A percentile compares a stretch with the other conserved stretches of the same genome.
These are phyloP conservation scores for Abrus precatorius DNA, from an alignment of 306 rosid genomes.

Conservation along the genomic window DNA sequence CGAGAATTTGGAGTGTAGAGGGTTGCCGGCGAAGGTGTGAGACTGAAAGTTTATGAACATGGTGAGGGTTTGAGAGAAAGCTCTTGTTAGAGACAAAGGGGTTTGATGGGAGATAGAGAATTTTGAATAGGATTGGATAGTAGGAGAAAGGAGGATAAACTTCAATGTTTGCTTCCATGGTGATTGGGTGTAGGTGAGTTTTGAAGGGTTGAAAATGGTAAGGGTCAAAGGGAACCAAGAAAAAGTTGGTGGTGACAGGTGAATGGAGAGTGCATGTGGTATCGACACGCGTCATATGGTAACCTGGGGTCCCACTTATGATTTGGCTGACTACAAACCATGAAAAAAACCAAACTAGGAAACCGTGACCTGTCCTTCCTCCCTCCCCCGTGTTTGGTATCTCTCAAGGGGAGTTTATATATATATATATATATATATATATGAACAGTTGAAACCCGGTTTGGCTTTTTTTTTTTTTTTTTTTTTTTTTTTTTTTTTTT, in stretches of 20 bases:
- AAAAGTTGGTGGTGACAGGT: conserved; percentile 29
- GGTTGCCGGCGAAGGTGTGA: conserved; percentile 79
- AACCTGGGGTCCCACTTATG: conserved; percentile 11
- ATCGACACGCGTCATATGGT: conserved; percentile 45
- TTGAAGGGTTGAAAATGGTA: conserved; percentile 1
- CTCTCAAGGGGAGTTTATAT: too few relatives aligned
- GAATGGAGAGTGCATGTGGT: background rate
- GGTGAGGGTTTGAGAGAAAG: conserved; percentile 20
- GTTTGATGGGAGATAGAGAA: conserved; percentile 28
- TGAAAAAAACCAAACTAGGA: background rate
- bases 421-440: too few relatives aligned
- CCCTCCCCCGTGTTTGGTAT: too few relatives aligned
- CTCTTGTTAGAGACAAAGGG: conserved; percentile 19
- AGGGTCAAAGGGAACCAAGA: background rate
- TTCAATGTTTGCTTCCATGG: conserved; percentile 31
- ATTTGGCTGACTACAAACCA: conserved; percentile 10
- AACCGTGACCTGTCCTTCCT: background rate
- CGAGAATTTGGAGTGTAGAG: conserved; percentile 63
- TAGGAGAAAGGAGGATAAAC: conserved; percentile 36
- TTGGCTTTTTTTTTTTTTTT: too few relatives aligned
- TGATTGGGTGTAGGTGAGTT: conserved; percentile 40
- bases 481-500: too few relatives aligned
- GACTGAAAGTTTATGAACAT: conserved; percentile 66
- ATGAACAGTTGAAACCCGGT: too few relatives aligned
- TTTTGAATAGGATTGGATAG: conserved; percentile 22